These are phyloP conservation scores for Pseudonitzschia multiseries DNA, from an alignment of 108 stramenopile species.

Conservation along the genomic window DNA sequence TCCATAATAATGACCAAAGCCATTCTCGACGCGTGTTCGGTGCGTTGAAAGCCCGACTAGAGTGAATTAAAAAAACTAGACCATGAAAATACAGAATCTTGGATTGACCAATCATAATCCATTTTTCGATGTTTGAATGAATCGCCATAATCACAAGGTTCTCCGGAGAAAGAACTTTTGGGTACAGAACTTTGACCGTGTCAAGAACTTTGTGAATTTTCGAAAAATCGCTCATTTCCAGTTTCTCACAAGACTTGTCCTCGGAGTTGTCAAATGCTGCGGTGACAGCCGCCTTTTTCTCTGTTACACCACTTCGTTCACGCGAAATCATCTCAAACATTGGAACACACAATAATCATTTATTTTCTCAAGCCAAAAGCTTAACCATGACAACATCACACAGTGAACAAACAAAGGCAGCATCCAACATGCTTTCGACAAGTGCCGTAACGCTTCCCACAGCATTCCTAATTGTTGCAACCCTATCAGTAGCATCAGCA, in stretches of 20 bases:
- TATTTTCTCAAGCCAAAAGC: neutral
- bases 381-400: neutral
- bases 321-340: too few species aligned
- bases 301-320: neutral
- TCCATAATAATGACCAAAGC: neutral
- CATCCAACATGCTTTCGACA: neutral
- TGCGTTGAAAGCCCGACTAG: neutral
- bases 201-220: neutral
- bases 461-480: neutral
- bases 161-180: slow-evolving; percentile 8
- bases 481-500: slow-evolving; percentile 3
- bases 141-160: slow-evolving; percentile 6
- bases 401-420: neutral
- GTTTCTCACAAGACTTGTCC: slow-evolving; percentile 10
- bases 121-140: neutral
- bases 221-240: neutral
- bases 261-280: neutral
- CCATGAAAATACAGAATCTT: slow-evolving; percentile 6
- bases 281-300: neutral
- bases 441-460: neutral
- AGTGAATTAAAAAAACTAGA: neutral
- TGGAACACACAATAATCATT: neutral
- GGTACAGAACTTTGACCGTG: neutral
- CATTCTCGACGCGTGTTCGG: neutral
- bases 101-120: slow-evolving; percentile 5